Evolutionary conservation across 306 rosid species (phyloP).

Genomic region (Amphicarpaea edgeworthii): DNA sequence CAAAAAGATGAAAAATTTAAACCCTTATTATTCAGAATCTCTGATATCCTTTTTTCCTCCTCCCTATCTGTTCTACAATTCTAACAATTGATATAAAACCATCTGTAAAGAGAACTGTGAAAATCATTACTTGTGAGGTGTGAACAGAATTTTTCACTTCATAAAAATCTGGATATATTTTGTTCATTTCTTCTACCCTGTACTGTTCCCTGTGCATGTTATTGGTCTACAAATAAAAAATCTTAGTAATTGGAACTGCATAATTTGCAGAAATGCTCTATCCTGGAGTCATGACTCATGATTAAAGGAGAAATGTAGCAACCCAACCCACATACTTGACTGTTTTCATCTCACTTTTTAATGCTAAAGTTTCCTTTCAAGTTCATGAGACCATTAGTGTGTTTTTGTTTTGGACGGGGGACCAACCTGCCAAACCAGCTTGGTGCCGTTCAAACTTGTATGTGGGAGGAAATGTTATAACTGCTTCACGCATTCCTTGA

Average conservation of each 20-base stretch:
- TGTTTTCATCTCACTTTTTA: too few relatives aligned
- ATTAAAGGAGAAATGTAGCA: too few relatives aligned
- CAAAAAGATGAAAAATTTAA: slow-evolving; percentile 22
- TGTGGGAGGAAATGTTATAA: slow-evolving; percentile 89
- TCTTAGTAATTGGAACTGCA: too few relatives aligned
- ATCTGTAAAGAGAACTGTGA: slow-evolving; percentile 60
- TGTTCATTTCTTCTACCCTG: too few relatives aligned
- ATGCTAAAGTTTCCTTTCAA: too few relatives aligned
- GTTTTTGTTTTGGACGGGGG: neutral
- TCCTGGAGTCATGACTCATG: too few relatives aligned
- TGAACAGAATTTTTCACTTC: slow-evolving; percentile 39
- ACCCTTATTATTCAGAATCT: slow-evolving; percentile 18
- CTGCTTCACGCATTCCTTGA: slow-evolving; percentile 99
- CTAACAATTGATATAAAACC: slow-evolving; percentile 54
- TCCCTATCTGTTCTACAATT: slow-evolving; percentile 27
- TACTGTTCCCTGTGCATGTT: too few relatives aligned
- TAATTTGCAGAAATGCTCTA: too few relatives aligned
- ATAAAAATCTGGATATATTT: neutral
- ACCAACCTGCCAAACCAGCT: slow-evolving; percentile 91
- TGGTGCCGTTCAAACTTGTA: slow-evolving; percentile 96
- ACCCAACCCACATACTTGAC: too few relatives aligned
- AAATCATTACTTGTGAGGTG: slow-evolving; percentile 72
- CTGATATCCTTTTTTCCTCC: slow-evolving; percentile 15
- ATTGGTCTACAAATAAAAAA: too few relatives aligned
- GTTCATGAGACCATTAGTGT: neutral